These are phyloP conservation scores for Wickerhamiella infanticola DNA, from an alignment of 1,139 yeast species.

Conservation along the genomic window DNA sequence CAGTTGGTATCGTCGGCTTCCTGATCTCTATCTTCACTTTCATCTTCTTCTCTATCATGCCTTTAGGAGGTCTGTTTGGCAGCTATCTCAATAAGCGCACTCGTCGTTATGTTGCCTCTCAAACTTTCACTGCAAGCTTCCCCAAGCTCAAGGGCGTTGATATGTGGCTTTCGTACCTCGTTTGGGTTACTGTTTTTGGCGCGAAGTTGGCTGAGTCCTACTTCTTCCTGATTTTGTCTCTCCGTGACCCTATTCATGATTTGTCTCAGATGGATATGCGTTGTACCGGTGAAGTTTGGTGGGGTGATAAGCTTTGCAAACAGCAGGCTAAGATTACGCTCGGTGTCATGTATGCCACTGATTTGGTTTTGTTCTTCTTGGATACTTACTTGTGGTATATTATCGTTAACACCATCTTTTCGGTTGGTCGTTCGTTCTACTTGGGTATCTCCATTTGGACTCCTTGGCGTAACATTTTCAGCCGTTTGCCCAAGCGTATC, in stretches of 20 bases:
- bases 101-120: conserved; percentile 83
- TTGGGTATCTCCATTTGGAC: conserved; percentile 96
- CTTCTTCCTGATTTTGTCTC: conserved; percentile 75
- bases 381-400: conserved; percentile 99
- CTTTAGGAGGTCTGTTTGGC: conserved; percentile 91
- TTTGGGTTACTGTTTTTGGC: conserved; percentile 78
- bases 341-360: conserved; percentile 85
- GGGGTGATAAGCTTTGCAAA: conserved; percentile 53
- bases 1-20: conserved; percentile 78
- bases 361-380: conserved; percentile 86
- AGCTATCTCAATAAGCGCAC: conserved; percentile 80
- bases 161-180: conserved; percentile 89
- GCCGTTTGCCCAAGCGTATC: conserved; percentile 95
- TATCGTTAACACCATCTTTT: conserved; percentile 83
- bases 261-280: conserved; percentile 50
- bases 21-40: conserved; percentile 75
- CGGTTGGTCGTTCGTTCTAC: conserved; percentile 94
- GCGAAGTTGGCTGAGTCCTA: conserved; percentile 87
- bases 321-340: conserved; percentile 79
- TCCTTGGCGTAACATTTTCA: conserved; percentile 97
- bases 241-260: conserved; percentile 87
- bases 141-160: conserved; percentile 70
- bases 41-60: conserved; percentile 83
- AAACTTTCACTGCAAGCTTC: conserved; percentile 90
- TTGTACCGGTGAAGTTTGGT: conserved; percentile 87